phyloP scores from a whole-genome alignment of 805 yeast species.

The Martiniozyma abietophila region DNA sequence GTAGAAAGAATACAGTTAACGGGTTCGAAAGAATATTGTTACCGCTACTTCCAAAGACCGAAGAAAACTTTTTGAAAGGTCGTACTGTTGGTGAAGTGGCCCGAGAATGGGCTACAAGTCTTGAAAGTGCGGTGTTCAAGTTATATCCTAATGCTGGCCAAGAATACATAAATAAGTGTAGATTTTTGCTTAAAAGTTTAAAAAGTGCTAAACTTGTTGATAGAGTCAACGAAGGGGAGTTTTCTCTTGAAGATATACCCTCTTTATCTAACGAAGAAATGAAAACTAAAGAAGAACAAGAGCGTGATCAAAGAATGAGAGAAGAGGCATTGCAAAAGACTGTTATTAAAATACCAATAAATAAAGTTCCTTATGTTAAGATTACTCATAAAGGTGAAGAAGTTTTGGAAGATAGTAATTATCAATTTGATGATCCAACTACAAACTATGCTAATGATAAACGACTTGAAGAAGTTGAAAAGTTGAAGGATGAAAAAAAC shows the following conservation, averaged over 20 bases:
- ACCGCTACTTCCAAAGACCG: slow-evolving; percentile 30
- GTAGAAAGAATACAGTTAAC: slow-evolving; percentile 17
- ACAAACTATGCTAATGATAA: slow-evolving; percentile 17
- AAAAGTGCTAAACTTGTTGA: slow-evolving; percentile 49
- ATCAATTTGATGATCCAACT: slow-evolving; percentile 16
- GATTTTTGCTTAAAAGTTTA: slow-evolving; percentile 56
- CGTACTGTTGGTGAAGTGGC: slow-evolving; percentile 29
- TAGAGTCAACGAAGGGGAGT: slow-evolving; percentile 44
- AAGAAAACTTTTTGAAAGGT: slow-evolving; percentile 8
- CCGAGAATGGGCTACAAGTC: slow-evolving; percentile 36
- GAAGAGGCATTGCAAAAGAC: slow-evolving; percentile 60
- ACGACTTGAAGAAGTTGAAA: slow-evolving; percentile 19
- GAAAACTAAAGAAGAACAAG: slow-evolving; percentile 59
- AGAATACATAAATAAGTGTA: slow-evolving; percentile 57
- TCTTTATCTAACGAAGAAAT: slow-evolving; percentile 64
- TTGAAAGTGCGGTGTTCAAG: slow-evolving; percentile 36
- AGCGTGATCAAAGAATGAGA: slow-evolving; percentile 61
- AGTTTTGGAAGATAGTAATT: slow-evolving; percentile 48
- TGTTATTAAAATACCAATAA: slow-evolving; percentile 39
- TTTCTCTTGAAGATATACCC: slow-evolving; percentile 52
- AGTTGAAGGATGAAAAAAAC: slow-evolving; percentile 12
- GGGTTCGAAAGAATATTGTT: slow-evolving; percentile 34
- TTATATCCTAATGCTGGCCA: slow-evolving; percentile 12
- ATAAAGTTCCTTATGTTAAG: slow-evolving; percentile 49
- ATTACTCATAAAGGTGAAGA: slow-evolving; percentile 88